These are phyloP conservation scores for Cryphonectria parasitica DNA, from an alignment of 2,329 filamentous ascomycete genomes.

Conservation along the genomic window DNA sequence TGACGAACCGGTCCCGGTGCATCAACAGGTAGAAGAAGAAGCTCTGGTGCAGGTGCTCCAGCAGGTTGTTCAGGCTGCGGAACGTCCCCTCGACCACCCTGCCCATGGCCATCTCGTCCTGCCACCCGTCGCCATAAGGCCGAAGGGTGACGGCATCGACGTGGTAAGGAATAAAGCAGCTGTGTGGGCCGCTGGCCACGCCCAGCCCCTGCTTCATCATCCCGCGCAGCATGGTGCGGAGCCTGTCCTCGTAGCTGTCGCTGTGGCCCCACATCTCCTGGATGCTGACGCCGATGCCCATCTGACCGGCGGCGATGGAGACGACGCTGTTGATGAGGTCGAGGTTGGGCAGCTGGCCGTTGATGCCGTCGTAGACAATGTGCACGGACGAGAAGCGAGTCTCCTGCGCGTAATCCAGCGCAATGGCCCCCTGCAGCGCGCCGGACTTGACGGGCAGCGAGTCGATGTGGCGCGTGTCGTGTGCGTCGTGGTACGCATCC, in stretches of 20 bases:
- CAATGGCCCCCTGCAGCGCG: conserved; percentile 87
- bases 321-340: conserved; percentile 95
- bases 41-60: conserved; percentile 96
- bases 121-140: conserved; percentile 88
- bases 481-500: conserved; percentile 93
- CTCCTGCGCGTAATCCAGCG: conserved; percentile 89
- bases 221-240: conserved; percentile 86
- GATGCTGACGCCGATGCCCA: conserved; percentile 82
- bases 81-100: conserved; percentile 88
- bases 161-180: conserved; percentile 96
- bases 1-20: conserved; percentile 90
- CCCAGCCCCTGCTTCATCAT: conserved; percentile 93
- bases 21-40: conserved; percentile 99
- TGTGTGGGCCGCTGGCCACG: conserved; percentile 87
- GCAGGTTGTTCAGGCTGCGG: conserved; percentile 90
- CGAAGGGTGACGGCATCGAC: conserved; percentile 94
- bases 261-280: conserved; percentile 85
- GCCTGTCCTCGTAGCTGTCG: conserved; percentile 77
- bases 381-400: conserved; percentile 86
- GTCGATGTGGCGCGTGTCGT: conserved; percentile 71
- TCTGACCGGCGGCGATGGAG: conserved; percentile 84
- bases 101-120: conserved; percentile 96
- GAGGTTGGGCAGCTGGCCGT: conserved; percentile 92
- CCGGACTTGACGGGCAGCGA: conserved; percentile 88
- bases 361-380: conserved; percentile 92